phyloP scores from a whole-genome alignment of 192 early-diverging fungal species.

The Gaertneriomyces semiglobifer region DNA sequence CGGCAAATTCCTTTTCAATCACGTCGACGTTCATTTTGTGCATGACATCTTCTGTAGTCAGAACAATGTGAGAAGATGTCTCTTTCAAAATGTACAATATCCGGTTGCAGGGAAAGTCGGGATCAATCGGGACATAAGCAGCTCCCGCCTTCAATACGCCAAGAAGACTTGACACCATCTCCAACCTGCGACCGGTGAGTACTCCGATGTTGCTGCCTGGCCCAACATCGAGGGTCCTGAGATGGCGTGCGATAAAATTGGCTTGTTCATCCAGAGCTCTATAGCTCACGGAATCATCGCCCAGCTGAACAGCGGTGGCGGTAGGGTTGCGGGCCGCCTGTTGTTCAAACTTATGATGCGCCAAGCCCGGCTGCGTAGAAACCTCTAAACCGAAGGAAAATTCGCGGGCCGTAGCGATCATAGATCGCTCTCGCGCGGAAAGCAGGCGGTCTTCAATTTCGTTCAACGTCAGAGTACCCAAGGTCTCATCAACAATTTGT shows the following conservation, averaged over 20 bases:
- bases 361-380: no score
- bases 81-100: slow-evolving; percentile 10
- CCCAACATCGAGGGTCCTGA: slow-evolving; percentile 13
- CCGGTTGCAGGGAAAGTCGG: slow-evolving; percentile 5
- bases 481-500: no score
- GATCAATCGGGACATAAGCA: slow-evolving; percentile 28
- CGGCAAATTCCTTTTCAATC: no score
- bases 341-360: no score
- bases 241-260: slow-evolving; percentile 7
- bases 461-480: no score
- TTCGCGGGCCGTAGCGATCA: neutral
- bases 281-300: slow-evolving; percentile 2
- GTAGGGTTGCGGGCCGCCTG: no score
- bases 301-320: no score
- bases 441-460: no score
- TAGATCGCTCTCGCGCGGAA: neutral
- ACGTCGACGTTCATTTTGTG: no score
- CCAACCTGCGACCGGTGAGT: neutral
- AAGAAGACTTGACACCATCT: slow-evolving; percentile 8
- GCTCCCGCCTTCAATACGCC: slow-evolving; percentile 25
- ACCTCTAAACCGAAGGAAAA: no score
- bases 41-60: neutral
- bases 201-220: slow-evolving; percentile 18
- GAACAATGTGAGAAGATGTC: slow-evolving; percentile 9
- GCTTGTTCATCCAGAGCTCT: slow-evolving; percentile 4